Conservation (phyloP, 179 eudicot genomes). For the Silene noctiflora region DNA sequence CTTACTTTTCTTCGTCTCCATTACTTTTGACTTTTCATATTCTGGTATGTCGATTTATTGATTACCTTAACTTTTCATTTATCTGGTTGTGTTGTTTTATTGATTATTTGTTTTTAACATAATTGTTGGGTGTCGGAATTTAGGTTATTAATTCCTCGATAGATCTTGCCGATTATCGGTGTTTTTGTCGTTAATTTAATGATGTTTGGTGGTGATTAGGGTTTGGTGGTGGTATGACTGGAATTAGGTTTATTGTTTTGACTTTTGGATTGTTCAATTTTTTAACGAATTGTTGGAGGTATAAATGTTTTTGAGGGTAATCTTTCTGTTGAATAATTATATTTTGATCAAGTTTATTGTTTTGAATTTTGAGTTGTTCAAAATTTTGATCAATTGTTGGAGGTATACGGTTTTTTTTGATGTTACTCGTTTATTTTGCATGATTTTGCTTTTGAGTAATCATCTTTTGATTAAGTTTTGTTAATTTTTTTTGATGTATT, state of each 20-base stretch:
- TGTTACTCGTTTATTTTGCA: too few species aligned
- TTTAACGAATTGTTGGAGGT: neutral
- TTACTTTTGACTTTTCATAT: neutral
- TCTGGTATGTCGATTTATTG: neutral
- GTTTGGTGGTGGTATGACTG: neutral
- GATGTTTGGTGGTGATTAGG: neutral
- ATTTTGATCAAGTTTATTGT: too few species aligned
- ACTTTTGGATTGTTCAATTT: neutral
- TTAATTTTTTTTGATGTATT: neutral
- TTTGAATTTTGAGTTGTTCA: neutral
- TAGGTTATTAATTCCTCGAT: neutral
- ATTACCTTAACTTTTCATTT: neutral
- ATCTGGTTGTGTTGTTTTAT: neutral
- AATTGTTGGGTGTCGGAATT: neutral
- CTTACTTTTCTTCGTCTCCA: neutral
- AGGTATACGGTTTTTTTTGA: too few species aligned
- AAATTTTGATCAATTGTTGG: neutral
- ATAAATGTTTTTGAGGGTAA: neutral
- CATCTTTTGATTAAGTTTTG: neutral
- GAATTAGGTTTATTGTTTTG: neutral
- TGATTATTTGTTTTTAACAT: neutral
- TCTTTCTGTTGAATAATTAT: neutral
- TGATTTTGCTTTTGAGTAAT: neutral
- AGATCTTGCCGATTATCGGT: neutral
- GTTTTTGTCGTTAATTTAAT: neutral